A percentile compares a stretch with the other conserved stretches of the same genome.
Evolutionary conservation across 345 rosid species (phyloP).

Genomic region (Brassica rapa): DNA sequence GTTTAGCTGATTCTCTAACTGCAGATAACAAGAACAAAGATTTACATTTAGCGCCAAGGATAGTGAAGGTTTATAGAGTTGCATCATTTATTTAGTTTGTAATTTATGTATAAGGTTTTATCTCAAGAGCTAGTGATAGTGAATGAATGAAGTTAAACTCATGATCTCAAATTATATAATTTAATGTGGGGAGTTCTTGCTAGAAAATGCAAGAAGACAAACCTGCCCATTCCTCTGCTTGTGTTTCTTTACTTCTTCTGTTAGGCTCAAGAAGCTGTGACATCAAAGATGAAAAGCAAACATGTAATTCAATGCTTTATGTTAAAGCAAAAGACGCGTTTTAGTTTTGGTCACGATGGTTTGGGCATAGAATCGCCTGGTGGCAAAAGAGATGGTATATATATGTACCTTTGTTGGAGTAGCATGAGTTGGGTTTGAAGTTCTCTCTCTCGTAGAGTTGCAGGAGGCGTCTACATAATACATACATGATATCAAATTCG

Average conservation of each 20-base stretch:
- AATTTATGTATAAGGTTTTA: neutral
- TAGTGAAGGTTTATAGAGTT: neutral
- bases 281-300: slow-evolving; percentile 36
- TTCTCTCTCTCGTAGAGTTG: slow-evolving; percentile 67
- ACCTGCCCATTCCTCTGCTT: slow-evolving; percentile 74
- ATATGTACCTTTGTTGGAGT: slow-evolving; percentile 81
- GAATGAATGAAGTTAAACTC: neutral
- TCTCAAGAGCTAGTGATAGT: neutral
- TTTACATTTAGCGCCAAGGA: neutral
- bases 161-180: slow-evolving; percentile 2
- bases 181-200: slow-evolving; percentile 1
- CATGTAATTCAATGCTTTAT: neutral
- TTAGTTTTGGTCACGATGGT: neutral
- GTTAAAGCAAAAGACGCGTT: neutral
- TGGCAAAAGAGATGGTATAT: neutral
- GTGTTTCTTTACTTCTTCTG: slow-evolving; percentile 81
- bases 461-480: slow-evolving; percentile 57
- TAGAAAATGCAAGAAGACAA: slow-evolving; percentile 31
- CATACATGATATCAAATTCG: slow-evolving; percentile 12
- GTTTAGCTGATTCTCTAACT: slow-evolving; percentile 74
- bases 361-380: neutral
- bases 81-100: neutral
- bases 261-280: slow-evolving; percentile 55
- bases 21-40: slow-evolving; percentile 30
- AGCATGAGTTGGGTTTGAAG: slow-evolving; percentile 64